A percentile compares a stretch with the other conserved stretches of the same genome.
These are phyloP conservation scores for Leccinum imitatum DNA, from an alignment of 768 basidiomycete genomes.

Conservation along the genomic window DNA sequence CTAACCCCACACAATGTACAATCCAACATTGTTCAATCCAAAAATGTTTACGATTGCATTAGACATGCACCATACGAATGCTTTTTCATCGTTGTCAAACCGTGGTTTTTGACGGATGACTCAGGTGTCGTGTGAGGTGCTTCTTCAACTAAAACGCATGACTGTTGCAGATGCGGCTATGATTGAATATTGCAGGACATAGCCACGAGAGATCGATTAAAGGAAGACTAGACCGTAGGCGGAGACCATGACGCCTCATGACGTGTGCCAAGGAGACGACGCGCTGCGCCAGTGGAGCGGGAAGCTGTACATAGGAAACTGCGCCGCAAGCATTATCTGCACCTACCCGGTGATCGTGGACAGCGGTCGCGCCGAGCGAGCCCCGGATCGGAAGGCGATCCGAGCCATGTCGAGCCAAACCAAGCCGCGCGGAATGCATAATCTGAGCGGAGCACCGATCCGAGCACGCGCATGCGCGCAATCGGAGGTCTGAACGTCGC, in stretches of 20 bases:
- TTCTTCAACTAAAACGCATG: background rate
- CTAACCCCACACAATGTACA: background rate
- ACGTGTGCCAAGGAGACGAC: background rate
- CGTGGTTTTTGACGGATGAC: background rate
- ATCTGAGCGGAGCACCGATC: background rate
- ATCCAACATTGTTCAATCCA: slow-evolving; percentile 1
- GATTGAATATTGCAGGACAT: background rate
- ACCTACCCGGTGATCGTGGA: background rate
- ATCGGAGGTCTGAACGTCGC: background rate
- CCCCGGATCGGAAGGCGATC: background rate
- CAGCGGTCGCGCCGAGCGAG: background rate
- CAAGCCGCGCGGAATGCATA: background rate
- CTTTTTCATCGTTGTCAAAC: too few relatives aligned
- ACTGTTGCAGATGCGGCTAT: background rate
- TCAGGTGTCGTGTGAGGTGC: background rate
- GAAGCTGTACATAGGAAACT: background rate
- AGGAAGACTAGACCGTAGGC: background rate
- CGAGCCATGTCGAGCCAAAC: background rate
- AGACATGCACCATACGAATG: background rate
- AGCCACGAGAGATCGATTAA: background rate
- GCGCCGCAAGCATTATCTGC: background rate
- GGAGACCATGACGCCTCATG: background rate
- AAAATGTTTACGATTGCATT: slow-evolving; percentile 9
- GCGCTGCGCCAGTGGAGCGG: background rate
- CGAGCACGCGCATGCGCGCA: background rate